A percentile compares a stretch with the other conserved stretches of the same genome.
phyloP scores from a whole-genome alignment of 2,329 filamentous ascomycete genomes.

The Chaetomium sp. region DNA sequence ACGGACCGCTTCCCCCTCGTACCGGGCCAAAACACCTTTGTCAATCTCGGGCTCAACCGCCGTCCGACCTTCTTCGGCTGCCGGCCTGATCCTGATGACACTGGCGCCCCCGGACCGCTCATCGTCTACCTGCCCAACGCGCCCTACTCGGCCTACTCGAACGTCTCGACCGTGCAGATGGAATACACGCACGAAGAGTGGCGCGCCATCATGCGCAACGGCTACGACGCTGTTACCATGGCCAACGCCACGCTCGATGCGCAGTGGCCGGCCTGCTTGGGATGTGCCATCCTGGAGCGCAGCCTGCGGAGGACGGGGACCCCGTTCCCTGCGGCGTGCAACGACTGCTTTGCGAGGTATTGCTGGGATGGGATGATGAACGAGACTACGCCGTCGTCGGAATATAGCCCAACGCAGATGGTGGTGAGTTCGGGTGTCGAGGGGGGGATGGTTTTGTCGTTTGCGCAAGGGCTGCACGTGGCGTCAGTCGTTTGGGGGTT shows the following conservation, averaged over 20 bases:
- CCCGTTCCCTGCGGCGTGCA: conserved; percentile 69
- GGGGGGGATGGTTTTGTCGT: too few relatives aligned
- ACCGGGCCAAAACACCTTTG: conserved; percentile 57
- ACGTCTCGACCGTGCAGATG: conserved; percentile 75
- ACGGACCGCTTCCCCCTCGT: conserved; percentile 61
- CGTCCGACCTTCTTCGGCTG: conserved; percentile 66
- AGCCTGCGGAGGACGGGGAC: conserved; percentile 72
- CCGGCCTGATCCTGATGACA: too few relatives aligned
- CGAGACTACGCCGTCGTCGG: too few relatives aligned
- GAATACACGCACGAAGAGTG: conserved; percentile 66
- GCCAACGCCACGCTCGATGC: conserved; percentile 74
- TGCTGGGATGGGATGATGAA: conserved; percentile 99
- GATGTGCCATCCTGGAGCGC: conserved; percentile 79
- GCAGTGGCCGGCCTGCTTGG: conserved; percentile 80
- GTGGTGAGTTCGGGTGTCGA: too few relatives aligned
- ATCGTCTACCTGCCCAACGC: conserved; percentile 78
- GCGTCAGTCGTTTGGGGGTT: too few relatives aligned
- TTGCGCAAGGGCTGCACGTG: too few relatives aligned
- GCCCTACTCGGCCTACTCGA: conserved; percentile 74
- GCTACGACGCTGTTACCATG: conserved; percentile 79
- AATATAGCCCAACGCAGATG: too few relatives aligned
- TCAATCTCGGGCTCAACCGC: conserved; percentile 60
- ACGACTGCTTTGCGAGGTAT: conserved; percentile 74
- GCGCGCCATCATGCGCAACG: conserved; percentile 81
- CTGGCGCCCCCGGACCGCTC: too few relatives aligned